Conservation (phyloP, 1,139 yeast species). For the Zygoascus meyerae region DNA sequence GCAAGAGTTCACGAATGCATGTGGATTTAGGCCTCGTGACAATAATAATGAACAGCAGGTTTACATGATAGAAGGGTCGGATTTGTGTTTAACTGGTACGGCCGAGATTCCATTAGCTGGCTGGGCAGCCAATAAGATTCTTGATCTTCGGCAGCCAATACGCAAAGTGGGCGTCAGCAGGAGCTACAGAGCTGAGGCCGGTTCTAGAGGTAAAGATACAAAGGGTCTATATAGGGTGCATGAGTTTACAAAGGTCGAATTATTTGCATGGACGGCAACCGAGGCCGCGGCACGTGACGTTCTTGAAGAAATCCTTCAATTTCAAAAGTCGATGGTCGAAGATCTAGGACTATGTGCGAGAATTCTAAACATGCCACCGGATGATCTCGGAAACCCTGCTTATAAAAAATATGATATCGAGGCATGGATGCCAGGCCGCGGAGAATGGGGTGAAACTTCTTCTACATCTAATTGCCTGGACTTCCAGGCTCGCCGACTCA, state of each 20-base stretch:
- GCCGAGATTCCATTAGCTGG: slow-evolving; percentile 96
- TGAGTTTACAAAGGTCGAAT: slow-evolving; percentile 94
- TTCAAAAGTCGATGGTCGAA: slow-evolving; percentile 60
- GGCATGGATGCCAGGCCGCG: slow-evolving; percentile 98
- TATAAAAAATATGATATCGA: slow-evolving; percentile 88
- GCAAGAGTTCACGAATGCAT: slow-evolving; percentile 70
- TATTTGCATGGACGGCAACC: slow-evolving; percentile 64
- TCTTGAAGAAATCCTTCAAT: slow-evolving; percentile 53
- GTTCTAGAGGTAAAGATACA: slow-evolving; percentile 91
- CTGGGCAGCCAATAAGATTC: slow-evolving; percentile 42
- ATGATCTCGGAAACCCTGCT: slow-evolving; percentile 93
- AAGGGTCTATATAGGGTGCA: slow-evolving; percentile 92
- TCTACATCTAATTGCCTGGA: slow-evolving; percentile 92
- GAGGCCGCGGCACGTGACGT: slow-evolving; percentile 40
- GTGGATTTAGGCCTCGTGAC: slow-evolving; percentile 95
- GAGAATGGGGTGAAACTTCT: slow-evolving; percentile 87
- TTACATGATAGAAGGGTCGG: slow-evolving; percentile 47
- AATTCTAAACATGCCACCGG: slow-evolving; percentile 81
- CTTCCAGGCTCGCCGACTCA: slow-evolving; percentile 79
- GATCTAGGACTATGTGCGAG: slow-evolving; percentile 76
- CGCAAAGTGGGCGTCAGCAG: slow-evolving; percentile 78
- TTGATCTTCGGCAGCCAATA: slow-evolving; percentile 41
- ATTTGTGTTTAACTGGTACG: slow-evolving; percentile 78
- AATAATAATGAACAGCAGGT: slow-evolving; percentile 82
- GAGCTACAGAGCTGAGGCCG: slow-evolving; percentile 94